These are phyloP conservation scores for Anthostomella pinea DNA, from an alignment of 2,329 filamentous ascomycete genomes.

Conservation along the genomic window DNA sequence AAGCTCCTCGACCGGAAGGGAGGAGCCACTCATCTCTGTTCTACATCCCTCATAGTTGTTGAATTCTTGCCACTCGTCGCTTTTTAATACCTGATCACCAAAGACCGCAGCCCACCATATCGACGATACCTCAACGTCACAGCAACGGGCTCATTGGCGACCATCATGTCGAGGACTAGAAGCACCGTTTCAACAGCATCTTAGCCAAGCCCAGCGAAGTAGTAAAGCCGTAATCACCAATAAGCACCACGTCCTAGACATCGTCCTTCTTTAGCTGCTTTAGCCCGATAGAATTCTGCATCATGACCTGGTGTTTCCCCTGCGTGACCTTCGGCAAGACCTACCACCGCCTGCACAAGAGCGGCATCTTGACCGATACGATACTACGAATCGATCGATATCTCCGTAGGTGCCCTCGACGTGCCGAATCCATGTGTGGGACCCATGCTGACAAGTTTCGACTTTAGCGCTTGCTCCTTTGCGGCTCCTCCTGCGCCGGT, in stretches of 20 bases:
- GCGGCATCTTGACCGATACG: constrained; percentile 39
- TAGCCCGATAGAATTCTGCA: constrained; percentile 41
- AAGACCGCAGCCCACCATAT: too few relatives aligned
- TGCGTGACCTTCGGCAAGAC: constrained; percentile 50
- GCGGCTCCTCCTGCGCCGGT: constrained; percentile 38
- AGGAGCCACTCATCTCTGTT: too few relatives aligned
- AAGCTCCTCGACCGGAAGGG: too few relatives aligned
- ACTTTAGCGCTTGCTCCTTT: constrained; percentile 42
- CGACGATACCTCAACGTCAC: too few relatives aligned
- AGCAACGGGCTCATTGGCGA: constrained; percentile 40
- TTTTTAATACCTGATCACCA: too few relatives aligned
- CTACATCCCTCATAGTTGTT: too few relatives aligned
- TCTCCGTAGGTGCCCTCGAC: constrained; percentile 36
- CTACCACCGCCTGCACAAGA: constrained; percentile 40
- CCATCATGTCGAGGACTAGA: constrained; percentile 44
- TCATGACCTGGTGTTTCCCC: constrained; percentile 45
- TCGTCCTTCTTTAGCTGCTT: constrained; percentile 44
- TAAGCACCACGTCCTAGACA: constrained; percentile 37
- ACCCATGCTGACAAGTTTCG: too few relatives aligned
- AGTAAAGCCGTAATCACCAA: constrained; percentile 41
- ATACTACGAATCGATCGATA: constrained; percentile 47
- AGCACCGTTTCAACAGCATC: constrained; percentile 41
- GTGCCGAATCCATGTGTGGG: neutral
- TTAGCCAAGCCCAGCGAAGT: constrained; percentile 41
- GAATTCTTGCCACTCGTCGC: too few relatives aligned